Evolutionary conservation across 345 rosid genomes (phyloP), one percentile per base, ranked within the genome.

Genomic region (Salix dunnii): DNA sequence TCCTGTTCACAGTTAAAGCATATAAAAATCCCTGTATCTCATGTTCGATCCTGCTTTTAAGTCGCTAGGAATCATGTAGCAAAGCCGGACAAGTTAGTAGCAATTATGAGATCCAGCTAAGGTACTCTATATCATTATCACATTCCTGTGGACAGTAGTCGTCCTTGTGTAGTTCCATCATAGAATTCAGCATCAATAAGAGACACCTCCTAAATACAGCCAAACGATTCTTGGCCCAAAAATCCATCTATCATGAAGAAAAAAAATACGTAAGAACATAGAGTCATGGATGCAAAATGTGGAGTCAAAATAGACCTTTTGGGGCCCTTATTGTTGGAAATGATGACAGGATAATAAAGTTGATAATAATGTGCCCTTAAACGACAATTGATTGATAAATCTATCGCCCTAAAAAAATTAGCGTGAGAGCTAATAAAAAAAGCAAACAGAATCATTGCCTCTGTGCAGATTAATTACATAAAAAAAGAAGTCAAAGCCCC

Each of bases 91-190:
- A 69, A 72, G 33, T 63, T 35, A 30, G 36, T 31, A 46, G 61
- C 48, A 73, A 73, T 69, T 42, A 79, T 85, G 85, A 83, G 78
- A 76, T 81, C 80, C 88, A 86, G 85, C 85, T 83, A 83, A 83
- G 83, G 70, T 40, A 53, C 69, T 46, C 55, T 76, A 63, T 21
- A 27, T 60, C 53, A 55, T 68, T 68, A 60, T 70, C 79, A 55
- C 67, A 49, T 65, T 71, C 51, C 55, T 80, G 77, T 78, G 69
- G 80, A 73, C 81, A 61, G 53, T 31, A 31, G 75, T 67, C 70
- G 27, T 76, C 72, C 67, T 70, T 76, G 76, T 70, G 76, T 25
- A n/a, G 71, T 79, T 74, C 84, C 75, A 67, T 70, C 82, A 65
- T 74, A 63, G 17, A 75, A 78, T 80, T 64, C 77, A 82, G 77